Percentiles rank a stretch among this genome's conserved stretches.
These are phyloP conservation scores for Trichophyton rubrum DNA, from an alignment of 2,329 filamentous ascomycete genomes.

Conservation along the genomic window DNA sequence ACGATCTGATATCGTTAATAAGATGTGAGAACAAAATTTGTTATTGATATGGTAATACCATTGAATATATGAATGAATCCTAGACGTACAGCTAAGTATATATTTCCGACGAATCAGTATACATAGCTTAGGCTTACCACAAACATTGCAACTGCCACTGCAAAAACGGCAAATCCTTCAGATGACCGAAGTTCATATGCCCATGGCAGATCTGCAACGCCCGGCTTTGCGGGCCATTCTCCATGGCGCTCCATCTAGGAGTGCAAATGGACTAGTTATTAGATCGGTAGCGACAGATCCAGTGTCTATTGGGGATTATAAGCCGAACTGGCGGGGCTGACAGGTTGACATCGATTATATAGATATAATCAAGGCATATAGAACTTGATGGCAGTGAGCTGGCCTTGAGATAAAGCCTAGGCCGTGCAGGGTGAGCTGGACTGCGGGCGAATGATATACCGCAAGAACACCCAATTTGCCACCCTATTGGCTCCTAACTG, in stretches of 20 bases:
- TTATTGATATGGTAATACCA: background rate
- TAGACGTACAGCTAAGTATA: background rate
- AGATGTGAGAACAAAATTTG: too few relatives aligned
- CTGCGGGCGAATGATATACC: background rate
- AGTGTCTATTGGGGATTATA: background rate
- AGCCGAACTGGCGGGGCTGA: background rate
- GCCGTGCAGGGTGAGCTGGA: background rate
- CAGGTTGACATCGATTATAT: background rate
- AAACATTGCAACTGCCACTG: conserved; percentile 5
- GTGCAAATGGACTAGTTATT: background rate
- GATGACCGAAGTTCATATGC: conserved; percentile 2
- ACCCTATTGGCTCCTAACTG: background rate
- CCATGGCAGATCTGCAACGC: background rate
- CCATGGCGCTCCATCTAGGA: background rate
- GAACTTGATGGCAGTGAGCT: background rate
- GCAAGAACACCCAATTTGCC: background rate
- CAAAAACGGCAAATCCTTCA: conserved; percentile 4
- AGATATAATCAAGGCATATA: background rate
- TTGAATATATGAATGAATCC: conserved; percentile 6
- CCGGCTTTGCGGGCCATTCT: background rate
- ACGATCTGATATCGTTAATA: background rate
- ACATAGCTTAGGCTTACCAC: background rate
- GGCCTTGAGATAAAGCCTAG: background rate
- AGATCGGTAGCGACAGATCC: background rate
- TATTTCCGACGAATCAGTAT: background rate